Evolutionary conservation across 805 yeast species (phyloP).

Genomic region (Wickerhamiella sergipiensis): DNA sequence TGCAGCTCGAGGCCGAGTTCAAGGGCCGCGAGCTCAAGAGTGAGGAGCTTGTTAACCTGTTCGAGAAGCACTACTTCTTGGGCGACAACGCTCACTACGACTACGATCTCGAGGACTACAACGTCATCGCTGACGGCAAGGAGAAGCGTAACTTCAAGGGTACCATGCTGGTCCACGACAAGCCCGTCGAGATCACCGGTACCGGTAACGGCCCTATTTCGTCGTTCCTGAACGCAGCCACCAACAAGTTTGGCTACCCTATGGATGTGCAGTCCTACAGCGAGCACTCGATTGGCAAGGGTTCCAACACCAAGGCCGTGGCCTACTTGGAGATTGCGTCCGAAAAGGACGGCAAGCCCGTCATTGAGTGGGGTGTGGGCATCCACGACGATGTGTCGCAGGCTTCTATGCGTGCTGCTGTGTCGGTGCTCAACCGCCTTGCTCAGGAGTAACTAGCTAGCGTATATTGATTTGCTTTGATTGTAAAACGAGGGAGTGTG

Average conservation of each 20-base stretch:
- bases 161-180: constrained; percentile 28
- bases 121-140: constrained; percentile 36
- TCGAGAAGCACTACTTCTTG: constrained; percentile 44
- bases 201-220: constrained; percentile 76
- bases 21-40: constrained; percentile 59
- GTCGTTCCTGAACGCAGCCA: constrained; percentile 52
- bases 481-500: too few relatives aligned
- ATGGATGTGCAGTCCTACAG: constrained; percentile 57
- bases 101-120: constrained; percentile 30
- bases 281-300: constrained; percentile 70
- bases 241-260: constrained; percentile 32
- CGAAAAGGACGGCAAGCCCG: constrained; percentile 28
- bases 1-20: constrained; percentile 55
- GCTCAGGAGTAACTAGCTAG: constrained; percentile 3
- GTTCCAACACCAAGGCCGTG: constrained; percentile 60
- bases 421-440: constrained; percentile 26
- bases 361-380: constrained; percentile 77
- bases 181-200: constrained; percentile 35
- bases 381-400: constrained; percentile 79
- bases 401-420: constrained; percentile 52
- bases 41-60: constrained; percentile 49
- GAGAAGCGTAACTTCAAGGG: constrained; percentile 17
- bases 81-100: constrained; percentile 27
- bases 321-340: constrained; percentile 55
- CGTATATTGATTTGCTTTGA: too few relatives aligned